phyloP scores from a whole-genome alignment of 192 early-diverging fungal genomes.

The Entomortierella lignicola region DNA sequence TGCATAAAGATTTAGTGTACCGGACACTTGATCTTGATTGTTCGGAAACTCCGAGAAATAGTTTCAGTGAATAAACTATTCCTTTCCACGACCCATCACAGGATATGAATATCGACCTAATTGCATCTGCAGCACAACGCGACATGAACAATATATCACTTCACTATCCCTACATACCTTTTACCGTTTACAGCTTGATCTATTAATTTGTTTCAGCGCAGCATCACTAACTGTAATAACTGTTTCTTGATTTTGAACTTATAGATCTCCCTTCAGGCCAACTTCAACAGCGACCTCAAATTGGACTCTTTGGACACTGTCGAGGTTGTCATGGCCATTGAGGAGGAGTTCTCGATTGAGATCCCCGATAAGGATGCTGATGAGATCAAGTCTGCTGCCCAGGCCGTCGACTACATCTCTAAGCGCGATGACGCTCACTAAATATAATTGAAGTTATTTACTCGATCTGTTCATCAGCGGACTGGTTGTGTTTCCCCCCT shows the following conservation, averaged over 20 bases:
- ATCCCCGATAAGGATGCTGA: conserved; percentile 98
- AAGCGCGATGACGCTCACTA: conserved; percentile 80
- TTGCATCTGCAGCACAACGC: too few species aligned
- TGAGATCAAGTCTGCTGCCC: conserved; percentile 87
- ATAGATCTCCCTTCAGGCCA: conserved; percentile 85
- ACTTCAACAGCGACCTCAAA: conserved; percentile 94
- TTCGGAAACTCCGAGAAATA: too few species aligned
- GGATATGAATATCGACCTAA: too few species aligned
- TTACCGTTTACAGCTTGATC: too few species aligned
- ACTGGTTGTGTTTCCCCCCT: too few species aligned
- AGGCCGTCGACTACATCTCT: conserved; percentile 90
- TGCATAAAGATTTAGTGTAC: too few species aligned
- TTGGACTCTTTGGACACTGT: conserved; percentile 97
- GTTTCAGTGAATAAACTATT: too few species aligned
- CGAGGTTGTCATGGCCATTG: conserved; percentile 99
- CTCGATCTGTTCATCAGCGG: neutral
- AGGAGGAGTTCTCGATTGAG: conserved; percentile 99
- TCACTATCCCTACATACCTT: too few species aligned
- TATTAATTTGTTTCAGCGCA: neutral
- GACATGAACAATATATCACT: too few species aligned
- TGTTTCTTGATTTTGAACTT: neutral
- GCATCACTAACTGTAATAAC: neutral
- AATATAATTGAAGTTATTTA: conserved; percentile 32
- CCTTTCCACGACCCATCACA: too few species aligned
- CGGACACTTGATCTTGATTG: too few species aligned